phyloP scores from a whole-genome alignment of 2,329 filamentous ascomycete genomes.

The Chrysosporium keratinophilum region DNA sequence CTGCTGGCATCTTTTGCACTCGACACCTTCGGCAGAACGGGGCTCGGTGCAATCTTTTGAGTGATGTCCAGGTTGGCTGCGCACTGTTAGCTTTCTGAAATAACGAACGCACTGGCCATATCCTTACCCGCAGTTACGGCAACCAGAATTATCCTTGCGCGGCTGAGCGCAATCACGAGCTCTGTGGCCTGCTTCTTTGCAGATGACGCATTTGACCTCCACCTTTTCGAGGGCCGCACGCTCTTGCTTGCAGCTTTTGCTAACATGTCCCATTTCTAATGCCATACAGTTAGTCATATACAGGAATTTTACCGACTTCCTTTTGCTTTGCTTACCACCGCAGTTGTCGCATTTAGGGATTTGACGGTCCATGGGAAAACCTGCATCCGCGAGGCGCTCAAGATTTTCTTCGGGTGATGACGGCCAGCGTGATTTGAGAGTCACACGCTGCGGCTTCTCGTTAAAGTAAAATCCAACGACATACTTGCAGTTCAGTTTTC shows the following conservation, averaged over 20 bases:
- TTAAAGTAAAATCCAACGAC: conserved; percentile 42
- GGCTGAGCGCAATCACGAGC: conserved; percentile 38
- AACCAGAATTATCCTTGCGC: conserved; percentile 34
- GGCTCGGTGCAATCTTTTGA: conserved; percentile 41
- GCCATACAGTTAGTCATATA: neutral
- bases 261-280: conserved; percentile 40
- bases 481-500: conserved; percentile 43
- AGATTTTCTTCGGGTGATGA: conserved; percentile 41
- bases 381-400: conserved; percentile 42
- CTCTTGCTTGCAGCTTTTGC: conserved; percentile 41
- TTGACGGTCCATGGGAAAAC: conserved; percentile 41
- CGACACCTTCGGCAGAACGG: conserved; percentile 34
- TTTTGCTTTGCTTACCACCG: conserved; percentile 26
- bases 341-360: conserved; percentile 45
- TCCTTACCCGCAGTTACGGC: conserved; percentile 45
- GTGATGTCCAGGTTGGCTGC: conserved; percentile 36
- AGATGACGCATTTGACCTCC: conserved; percentile 44
- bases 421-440: conserved; percentile 42
- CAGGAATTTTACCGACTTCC: neutral
- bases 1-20: conserved; percentile 38
- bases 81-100: neutral
- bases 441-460: conserved; percentile 38
- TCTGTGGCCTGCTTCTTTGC: conserved; percentile 38
- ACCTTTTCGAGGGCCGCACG: conserved; percentile 30
- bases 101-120: neutral